Base-by-base conservation (phyloP, 1,139 yeast genomes). In the Ashbya aceris region DNA sequence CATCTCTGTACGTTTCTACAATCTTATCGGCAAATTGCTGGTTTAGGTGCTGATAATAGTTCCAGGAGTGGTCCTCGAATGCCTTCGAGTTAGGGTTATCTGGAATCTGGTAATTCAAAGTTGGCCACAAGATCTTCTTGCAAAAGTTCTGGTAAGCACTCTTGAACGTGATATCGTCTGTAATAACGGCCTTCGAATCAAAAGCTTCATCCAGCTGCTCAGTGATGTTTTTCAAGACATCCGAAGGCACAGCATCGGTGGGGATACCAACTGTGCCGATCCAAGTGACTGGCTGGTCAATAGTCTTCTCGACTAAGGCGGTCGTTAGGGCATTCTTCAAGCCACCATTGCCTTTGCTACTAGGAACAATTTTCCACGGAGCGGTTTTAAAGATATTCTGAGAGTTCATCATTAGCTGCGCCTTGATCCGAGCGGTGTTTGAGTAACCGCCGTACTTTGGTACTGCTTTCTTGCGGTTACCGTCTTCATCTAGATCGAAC, bases 81-180 rank as follows among this genome's bases (percentile, higher is more conserved):
- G 95, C 95, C 61, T 87, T 87, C 1, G 95, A 81, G 53, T 83
- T 85, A 40, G 96, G 95, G 55, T 87, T 81, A 61, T 91, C 97
- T 0, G 98, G 98, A 36, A 89, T 86, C 61, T 91, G 96, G 60
- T 91, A 93, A 59, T 91, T 98, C 50, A 93, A 70, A 2, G 96
- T 85, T 26, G 98, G 98, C 97, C 98, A 91, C 49, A 91, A 68
- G 36, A 91, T 84, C 56, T 87, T 94, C 60, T 91, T 91, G 61
- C 96, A 89, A 59, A 83, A 91, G 39, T 86, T 84, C 45, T 77
- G 76, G 63, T 91, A 91, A 55, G 87, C 95, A 14, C 96, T 96
- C 53, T 83, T 83, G 55, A 86, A 84, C 0, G 87, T 78, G 14
- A 75, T 64, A 62, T 91, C 97, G 50, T 76, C 74, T 1, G 89